These are phyloP conservation scores for Rossbeevera mucosa DNA, from an alignment of 768 basidiomycete species.

Conservation along the genomic window DNA sequence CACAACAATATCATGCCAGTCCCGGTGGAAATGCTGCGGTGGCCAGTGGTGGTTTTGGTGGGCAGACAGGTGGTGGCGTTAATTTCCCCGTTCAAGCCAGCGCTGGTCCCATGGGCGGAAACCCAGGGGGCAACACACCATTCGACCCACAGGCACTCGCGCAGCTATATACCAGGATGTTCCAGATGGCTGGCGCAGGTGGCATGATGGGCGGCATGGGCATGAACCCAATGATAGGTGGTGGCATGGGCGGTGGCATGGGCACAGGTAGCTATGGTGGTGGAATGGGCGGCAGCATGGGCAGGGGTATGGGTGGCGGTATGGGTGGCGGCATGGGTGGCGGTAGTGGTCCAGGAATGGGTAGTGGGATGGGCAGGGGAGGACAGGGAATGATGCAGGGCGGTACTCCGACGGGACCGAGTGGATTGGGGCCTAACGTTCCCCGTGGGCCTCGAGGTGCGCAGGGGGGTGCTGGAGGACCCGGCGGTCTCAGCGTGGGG, in stretches of 20 bases:
- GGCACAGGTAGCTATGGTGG: conserved; percentile 33
- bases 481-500: conserved; percentile 55
- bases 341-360: conserved; percentile 37
- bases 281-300: conserved; percentile 38
- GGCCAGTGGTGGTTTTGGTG: conserved; percentile 26
- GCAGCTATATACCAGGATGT: conserved; percentile 93
- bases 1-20: conserved; percentile 16
- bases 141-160: conserved; percentile 94
- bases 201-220: conserved; percentile 42
- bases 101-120: conserved; percentile 24
- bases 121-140: conserved; percentile 47
- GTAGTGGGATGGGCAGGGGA: conserved; percentile 40
- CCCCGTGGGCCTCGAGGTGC: conserved; percentile 64
- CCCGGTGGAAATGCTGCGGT: conserved; percentile 10
- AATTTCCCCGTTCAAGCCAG: conserved; percentile 33
- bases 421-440: conserved; percentile 51
- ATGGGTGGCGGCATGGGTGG: conserved; percentile 43
- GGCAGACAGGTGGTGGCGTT: conserved; percentile 29
- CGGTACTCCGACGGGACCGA: conserved; percentile 32
- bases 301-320: conserved; percentile 33
- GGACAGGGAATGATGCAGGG: conserved; percentile 34
- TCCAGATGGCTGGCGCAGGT: conserved; percentile 69
- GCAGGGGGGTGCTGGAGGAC: conserved; percentile 46
- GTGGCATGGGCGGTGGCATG: conserved; percentile 33
- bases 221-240: conserved; percentile 35